These are phyloP conservation scores for Phytomonas sp. DNA, from an alignment of 208 protist genomes.

Conservation along the genomic window DNA sequence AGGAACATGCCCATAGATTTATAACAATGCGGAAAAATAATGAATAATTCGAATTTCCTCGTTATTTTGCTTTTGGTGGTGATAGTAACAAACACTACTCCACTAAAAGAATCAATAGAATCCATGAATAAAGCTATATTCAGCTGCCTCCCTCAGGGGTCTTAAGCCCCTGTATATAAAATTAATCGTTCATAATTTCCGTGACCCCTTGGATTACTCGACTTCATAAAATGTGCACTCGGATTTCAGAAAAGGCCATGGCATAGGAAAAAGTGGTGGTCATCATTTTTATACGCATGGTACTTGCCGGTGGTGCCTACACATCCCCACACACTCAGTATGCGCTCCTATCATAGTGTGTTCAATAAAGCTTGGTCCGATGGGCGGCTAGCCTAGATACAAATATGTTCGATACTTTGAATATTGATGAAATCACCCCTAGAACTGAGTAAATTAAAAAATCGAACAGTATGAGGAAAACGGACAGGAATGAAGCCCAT, in stretches of 20 bases:
- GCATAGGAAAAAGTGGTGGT: not conserved
- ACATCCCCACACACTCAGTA: not conserved
- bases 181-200: not conserved
- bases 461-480: not conserved
- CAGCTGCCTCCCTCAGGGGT: not conserved
- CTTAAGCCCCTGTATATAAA: not conserved
- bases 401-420: not conserved
- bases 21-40: not conserved
- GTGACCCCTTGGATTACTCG: not conserved
- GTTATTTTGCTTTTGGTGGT: not conserved
- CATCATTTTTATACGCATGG: not conserved
- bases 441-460: slow-evolving; percentile 1
- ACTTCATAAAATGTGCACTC: not conserved
- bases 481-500: slow-evolving; percentile 9
- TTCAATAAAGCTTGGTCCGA: not conserved
- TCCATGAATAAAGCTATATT: not conserved
- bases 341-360: not conserved
- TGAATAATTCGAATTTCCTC: not conserved
- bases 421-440: not conserved
- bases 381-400: not conserved
- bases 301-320: not conserved
- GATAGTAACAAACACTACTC: not conserved
- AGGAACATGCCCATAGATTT: not conserved
- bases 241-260: not conserved
- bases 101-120: not conserved